Evolutionary conservation across 345 rosid genomes (phyloP).

Genomic region (Nephelium lappaceum): DNA sequence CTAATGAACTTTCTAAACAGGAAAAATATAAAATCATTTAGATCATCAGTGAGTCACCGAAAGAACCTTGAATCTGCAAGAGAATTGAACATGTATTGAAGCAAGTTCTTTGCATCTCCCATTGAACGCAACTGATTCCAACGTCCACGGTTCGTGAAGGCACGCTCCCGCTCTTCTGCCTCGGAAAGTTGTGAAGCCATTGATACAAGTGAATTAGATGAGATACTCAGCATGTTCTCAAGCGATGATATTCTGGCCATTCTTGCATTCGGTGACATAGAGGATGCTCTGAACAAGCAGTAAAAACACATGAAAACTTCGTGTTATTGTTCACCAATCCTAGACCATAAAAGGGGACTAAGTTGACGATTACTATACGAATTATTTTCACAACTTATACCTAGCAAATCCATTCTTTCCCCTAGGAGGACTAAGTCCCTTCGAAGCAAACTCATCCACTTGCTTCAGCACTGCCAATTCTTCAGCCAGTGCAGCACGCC

Average conservation of each 20-base stretch:
- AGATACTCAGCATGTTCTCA: slow-evolving; percentile 86
- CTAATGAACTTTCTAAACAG: not conserved
- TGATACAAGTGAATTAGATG: slow-evolving; percentile 92
- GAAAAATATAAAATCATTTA: slow-evolving; percentile 2
- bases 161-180: slow-evolving; percentile 96
- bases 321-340: slow-evolving; percentile 10
- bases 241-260: slow-evolving; percentile 88
- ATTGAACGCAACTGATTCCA: slow-evolving; percentile 99
- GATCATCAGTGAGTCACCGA: slow-evolving; percentile 12
- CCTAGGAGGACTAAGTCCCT: slow-evolving; percentile 92
- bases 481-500: slow-evolving; percentile 95
- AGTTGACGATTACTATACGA: not conserved
- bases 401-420: slow-evolving; percentile 91
- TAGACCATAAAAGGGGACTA: not conserved
- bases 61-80: slow-evolving; percentile 81
- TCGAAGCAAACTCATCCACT: slow-evolving; percentile 84
- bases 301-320: slow-evolving; percentile 18
- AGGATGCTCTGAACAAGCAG: slow-evolving; percentile 70
- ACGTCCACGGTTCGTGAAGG: slow-evolving; percentile 85
- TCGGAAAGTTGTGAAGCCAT: slow-evolving; percentile 99
- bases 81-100: slow-evolving; percentile 91
- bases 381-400: slow-evolving; percentile 38
- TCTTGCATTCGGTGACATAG: slow-evolving; percentile 94
- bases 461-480: slow-evolving; percentile 88
- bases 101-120: slow-evolving; percentile 97